Conservation (phyloP, 1,284 basidiomycete genomes). For the Neonothopanus nambi region DNA sequence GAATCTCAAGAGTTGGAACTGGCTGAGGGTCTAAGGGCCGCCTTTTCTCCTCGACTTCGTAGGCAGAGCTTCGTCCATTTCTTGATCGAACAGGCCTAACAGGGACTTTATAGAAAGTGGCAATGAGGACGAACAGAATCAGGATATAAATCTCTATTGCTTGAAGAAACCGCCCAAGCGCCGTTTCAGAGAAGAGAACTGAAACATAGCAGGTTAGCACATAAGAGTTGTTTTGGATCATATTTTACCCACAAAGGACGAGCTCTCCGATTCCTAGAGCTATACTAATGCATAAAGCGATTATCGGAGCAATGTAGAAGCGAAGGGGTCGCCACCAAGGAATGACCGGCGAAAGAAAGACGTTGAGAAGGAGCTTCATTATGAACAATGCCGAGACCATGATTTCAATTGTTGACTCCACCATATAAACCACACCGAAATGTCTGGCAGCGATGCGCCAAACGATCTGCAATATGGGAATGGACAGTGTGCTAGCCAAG, state of each 20-base stretch:
- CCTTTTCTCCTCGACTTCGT: conserved; percentile 21
- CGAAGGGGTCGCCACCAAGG: conserved; percentile 46
- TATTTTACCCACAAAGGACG: conserved; percentile 25
- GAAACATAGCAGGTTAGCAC: conserved; percentile 9
- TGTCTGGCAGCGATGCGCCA: conserved; percentile 57
- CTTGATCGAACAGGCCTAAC: conserved; percentile 14
- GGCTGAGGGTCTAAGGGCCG: conserved; percentile 9
- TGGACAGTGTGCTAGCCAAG: conserved; percentile 42
- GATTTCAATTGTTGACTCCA: conserved; percentile 58
- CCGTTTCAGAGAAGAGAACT: conserved; percentile 72
- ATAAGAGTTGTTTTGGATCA: neutral
- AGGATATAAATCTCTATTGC: conserved; percentile 66
- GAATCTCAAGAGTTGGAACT: neutral
- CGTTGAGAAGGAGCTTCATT: conserved; percentile 62
- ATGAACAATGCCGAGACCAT: conserved; percentile 59
- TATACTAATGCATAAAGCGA: conserved; percentile 52
- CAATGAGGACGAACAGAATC: conserved; percentile 56
- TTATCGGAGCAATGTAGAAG: conserved; percentile 52
- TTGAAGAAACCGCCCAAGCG: conserved; percentile 69
- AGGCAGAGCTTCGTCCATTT: conserved; percentile 12
- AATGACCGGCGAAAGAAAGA: conserved; percentile 41
- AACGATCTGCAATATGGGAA: conserved; percentile 58
- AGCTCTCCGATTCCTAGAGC: conserved; percentile 59
- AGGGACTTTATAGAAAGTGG: conserved; percentile 45
- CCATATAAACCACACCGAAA: conserved; percentile 55